Evolutionary conservation across 2,329 filamentous ascomycete species (phyloP), one percentile per base, ranked within the genome.

Genomic region (Cordyceps militaris): DNA sequence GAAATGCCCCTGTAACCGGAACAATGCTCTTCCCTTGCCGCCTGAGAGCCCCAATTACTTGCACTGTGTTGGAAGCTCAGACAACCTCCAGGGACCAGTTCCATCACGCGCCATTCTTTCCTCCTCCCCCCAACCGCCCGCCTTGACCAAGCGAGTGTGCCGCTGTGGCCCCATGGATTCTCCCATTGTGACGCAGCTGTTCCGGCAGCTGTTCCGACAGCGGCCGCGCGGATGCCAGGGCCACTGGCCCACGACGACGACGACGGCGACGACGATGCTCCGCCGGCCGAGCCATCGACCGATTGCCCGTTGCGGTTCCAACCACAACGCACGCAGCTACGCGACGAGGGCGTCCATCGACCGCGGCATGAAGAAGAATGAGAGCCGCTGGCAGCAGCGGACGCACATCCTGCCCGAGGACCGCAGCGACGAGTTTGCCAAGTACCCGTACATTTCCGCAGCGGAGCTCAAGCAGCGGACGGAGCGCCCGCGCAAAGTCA

Each of bases 341-440:
- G 65, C 64, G 36, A 71, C 70, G 19, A 64, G 64, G 32, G 46
- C 58, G n/a, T 63, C 62, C 13, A 62, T 60, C 34, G 72, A 74
- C 59, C 71, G 70, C n/a, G 72, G 72, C 60, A 73, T 74, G 68
- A 73, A 72, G 64, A 70, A 71, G 50, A 81, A 80, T 64, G 88
- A 89, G 68, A 88, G 83, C 72, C 79, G 85, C 65, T 97, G 94
- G 94, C 89, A 93, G 73, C 92, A 95, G 70, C 80, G 93, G 60
- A 87, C 82, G 28, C 83, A 89, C 61, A 74, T 90, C 21, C 85
- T 94, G 59, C 85, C 89, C 0, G 77, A 81, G 57, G 90, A 99
- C 68, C 86, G 90, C 71, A 79, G 81, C 2, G 84, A 89, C 48
- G 92, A 97, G 71, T 92, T 92, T 70, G 81, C 84, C 61, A 80